A percentile compares a stretch with the other conserved stretches of the same genome.
These are phyloP conservation scores for Viola pubescens DNA, from an alignment of 441 rosid genomes.

Conservation along the genomic window DNA sequence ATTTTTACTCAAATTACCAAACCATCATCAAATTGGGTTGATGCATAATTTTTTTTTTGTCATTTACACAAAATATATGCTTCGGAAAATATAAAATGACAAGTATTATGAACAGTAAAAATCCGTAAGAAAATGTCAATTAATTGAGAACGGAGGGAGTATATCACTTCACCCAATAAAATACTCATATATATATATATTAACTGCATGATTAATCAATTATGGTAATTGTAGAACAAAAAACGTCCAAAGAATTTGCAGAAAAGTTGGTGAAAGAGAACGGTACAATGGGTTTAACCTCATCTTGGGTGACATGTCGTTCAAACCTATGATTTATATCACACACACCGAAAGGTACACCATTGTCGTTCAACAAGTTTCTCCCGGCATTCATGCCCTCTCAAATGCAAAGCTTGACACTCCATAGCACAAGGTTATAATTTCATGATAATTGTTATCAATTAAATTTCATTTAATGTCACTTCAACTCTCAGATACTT, in stretches of 20 bases:
- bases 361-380: conserved; percentile 38
- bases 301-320: conserved; percentile 42
- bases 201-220: no score
- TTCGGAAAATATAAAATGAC: no score
- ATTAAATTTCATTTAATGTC: background rate
- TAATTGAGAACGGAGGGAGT: no score
- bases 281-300: conserved; percentile 65
- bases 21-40: no score
- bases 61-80: no score
- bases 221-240: conserved; percentile 28
- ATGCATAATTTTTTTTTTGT: no score
- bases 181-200: no score
- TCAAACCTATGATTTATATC: conserved; percentile 49
- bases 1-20: no score
- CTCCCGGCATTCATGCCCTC: conserved; percentile 63
- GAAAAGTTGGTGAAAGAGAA: conserved; percentile 33
- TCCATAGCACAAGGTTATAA: conserved; percentile 57
- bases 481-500: no score
- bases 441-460: background rate
- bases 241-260: conserved; percentile 55
- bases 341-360: conserved; percentile 56
- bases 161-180: no score
- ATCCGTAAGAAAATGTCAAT: no score
- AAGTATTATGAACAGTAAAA: no score
- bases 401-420: conserved; percentile 61